A percentile compares a stretch with the other conserved stretches of the same genome.
Conservation (phyloP, 257 asterid species). For the Solanum gracilifrons region DNA sequence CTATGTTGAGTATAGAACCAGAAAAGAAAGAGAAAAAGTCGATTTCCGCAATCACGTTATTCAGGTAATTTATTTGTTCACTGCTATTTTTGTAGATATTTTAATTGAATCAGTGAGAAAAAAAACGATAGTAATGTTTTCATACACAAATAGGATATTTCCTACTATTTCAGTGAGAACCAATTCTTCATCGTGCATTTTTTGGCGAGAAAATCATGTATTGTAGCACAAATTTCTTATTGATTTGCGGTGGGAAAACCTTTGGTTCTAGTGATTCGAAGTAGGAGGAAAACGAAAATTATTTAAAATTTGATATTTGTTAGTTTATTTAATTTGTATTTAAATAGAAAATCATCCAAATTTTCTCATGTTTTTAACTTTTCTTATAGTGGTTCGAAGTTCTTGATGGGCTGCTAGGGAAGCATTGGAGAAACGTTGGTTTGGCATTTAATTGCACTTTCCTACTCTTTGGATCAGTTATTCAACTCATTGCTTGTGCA, state of each 20-base stretch:
- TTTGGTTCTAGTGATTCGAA: not conserved
- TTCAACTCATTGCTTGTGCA: conserved; percentile 48
- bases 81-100: too few relatives aligned
- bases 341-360: not conserved
- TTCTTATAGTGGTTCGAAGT: conserved; percentile 9
- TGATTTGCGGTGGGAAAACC: not conserved
- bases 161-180: not conserved
- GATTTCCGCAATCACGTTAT: conserved; percentile 34
- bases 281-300: not conserved
- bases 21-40: conserved; percentile 29
- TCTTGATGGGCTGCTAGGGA: conserved; percentile 42
- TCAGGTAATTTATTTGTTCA: conserved; percentile 5
- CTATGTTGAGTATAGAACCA: conserved; percentile 29
- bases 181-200: not conserved
- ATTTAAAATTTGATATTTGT: not conserved
- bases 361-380: not conserved
- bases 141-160: not conserved
- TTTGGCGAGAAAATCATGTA: too few relatives aligned
- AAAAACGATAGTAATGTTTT: too few relatives aligned
- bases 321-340: not conserved
- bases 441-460: conserved; percentile 28
- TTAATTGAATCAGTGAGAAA: not conserved
- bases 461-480: conserved; percentile 38
- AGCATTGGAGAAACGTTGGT: conserved; percentile 40
- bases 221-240: not conserved